Conservation (phyloP, 2,329 filamentous ascomycete species). For the Beauveria brongniartii region DNA sequence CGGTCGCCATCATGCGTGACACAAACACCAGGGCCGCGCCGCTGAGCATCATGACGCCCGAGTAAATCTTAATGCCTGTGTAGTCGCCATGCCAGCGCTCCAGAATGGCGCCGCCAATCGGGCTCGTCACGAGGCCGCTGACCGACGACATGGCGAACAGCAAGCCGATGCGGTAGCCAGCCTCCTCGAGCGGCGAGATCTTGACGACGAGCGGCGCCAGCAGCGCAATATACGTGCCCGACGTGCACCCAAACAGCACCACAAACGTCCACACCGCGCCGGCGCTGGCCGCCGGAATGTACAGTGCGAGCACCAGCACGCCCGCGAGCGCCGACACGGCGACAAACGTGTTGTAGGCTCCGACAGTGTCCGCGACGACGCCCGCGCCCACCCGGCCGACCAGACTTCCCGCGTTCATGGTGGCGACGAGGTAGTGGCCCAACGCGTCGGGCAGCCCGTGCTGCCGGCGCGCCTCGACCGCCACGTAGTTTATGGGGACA, state of each 20-base stretch:
- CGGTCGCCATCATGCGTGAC: slow-evolving; percentile 16
- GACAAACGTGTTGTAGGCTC: slow-evolving; percentile 35
- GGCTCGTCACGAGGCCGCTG: slow-evolving; percentile 43
- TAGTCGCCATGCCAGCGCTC: slow-evolving; percentile 14
- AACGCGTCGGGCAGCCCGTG: slow-evolving; percentile 21
- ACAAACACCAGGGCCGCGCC: slow-evolving; percentile 17
- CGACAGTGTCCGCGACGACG: slow-evolving; percentile 27
- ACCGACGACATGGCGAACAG: slow-evolving; percentile 43
- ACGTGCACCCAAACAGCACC: slow-evolving; percentile 33
- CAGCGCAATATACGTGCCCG: slow-evolving; percentile 33
- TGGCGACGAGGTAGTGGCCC: slow-evolving; percentile 28
- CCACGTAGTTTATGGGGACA: slow-evolving; percentile 28
- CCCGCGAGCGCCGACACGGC: slow-evolving; percentile 35
- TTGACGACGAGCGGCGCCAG: slow-evolving; percentile 35
- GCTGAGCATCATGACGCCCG: slow-evolving; percentile 18
- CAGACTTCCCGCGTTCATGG: slow-evolving; percentile 31
- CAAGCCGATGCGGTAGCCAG: slow-evolving; percentile 39
- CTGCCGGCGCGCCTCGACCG: slow-evolving; percentile 22
- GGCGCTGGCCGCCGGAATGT: slow-evolving; percentile 27
- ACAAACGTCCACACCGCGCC: slow-evolving; percentile 30
- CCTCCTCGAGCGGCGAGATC: slow-evolving; percentile 42
- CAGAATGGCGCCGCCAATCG: slow-evolving; percentile 39
- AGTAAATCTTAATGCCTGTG: slow-evolving; percentile 22
- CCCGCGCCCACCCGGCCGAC: slow-evolving; percentile 29
- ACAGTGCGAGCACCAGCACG: slow-evolving; percentile 33